A percentile compares a stretch with the other conserved stretches of the same genome.
Conservation (phyloP, 257 asterid genomes). For the Misopates orontium region DNA sequence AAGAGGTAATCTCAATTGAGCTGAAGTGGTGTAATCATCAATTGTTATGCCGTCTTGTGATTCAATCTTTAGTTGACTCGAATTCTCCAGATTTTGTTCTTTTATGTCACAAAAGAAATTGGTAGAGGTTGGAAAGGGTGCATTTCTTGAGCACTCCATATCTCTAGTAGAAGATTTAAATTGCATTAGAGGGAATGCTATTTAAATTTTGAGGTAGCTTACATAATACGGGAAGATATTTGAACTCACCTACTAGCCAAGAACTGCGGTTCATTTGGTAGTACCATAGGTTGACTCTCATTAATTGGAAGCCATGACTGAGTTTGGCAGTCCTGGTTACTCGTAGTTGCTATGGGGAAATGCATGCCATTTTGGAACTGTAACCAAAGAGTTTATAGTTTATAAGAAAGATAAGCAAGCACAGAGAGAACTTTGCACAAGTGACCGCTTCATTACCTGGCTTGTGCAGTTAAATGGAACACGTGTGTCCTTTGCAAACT, state of each 20-base stretch:
- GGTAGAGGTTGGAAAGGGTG: conserved; percentile 48
- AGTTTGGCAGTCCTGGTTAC: conserved; percentile 48
- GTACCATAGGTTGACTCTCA: conserved; percentile 55
- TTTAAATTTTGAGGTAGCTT: no score
- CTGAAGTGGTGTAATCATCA: conserved; percentile 54
- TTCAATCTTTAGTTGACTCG: conserved; percentile 24
- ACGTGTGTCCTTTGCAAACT: conserved; percentile 42
- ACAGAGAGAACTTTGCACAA: not conserved
- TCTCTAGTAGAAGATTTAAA: conserved; percentile 33
- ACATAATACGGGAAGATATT: no score
- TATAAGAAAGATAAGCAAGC: not conserved
- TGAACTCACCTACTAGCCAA: conserved; percentile 47
- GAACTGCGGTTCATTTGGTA: conserved; percentile 52
- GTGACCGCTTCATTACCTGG: conserved; percentile 44
- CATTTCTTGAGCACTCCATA: conserved; percentile 48
- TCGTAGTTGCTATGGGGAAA: conserved; percentile 42
- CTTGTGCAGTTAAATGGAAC: conserved; percentile 54
- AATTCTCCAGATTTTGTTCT: conserved; percentile 43
- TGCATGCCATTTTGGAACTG: conserved; percentile 54
- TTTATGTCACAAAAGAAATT: conserved; percentile 42
- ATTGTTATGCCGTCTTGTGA: conserved; percentile 52
- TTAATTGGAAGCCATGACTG: conserved; percentile 53
- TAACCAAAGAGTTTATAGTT: conserved; percentile 22
- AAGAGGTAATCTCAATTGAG: conserved; percentile 51
- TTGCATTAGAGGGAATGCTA: no score